Conservation (phyloP, 441 rosid species). For the Eutrema salsugineum region DNA sequence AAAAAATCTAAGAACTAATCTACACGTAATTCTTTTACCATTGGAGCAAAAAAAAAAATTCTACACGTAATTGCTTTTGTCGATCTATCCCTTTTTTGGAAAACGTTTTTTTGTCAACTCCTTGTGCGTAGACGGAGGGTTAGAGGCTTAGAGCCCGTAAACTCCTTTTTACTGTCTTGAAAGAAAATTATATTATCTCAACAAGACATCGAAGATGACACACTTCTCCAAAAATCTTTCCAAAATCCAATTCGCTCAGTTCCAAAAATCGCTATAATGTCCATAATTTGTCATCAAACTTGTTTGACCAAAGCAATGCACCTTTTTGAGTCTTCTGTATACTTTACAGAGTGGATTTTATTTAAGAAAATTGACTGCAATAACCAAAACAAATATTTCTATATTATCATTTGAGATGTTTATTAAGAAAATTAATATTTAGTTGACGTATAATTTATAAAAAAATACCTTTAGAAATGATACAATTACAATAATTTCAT, state of each 20-base stretch:
- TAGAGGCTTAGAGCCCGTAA: not conserved
- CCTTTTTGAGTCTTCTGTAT: too few relatives aligned
- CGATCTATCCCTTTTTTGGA: not conserved
- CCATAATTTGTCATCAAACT: not conserved
- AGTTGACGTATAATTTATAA: too few relatives aligned
- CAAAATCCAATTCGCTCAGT: not conserved
- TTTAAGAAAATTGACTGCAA: too few relatives aligned
- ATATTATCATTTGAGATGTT: too few relatives aligned
- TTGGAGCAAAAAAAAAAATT: too few relatives aligned
- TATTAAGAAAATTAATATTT: too few relatives aligned
- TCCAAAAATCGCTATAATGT: not conserved
- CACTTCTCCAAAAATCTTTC: conserved; percentile 11
- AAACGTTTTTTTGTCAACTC: not conserved
- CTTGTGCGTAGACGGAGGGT: conserved; percentile 6
- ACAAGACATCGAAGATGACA: not conserved
- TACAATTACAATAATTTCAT: too few relatives aligned
- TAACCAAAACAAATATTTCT: too few relatives aligned
- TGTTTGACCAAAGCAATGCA: not conserved
- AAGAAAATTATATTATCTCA: not conserved
- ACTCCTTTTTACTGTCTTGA: not conserved
- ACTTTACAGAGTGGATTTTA: too few relatives aligned
- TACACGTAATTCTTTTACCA: not conserved
- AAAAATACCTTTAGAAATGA: too few relatives aligned
- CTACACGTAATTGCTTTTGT: not conserved
- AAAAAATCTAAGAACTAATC: too few relatives aligned